Base-by-base conservation (phyloP, 2,329 filamentous ascomycete species). In the Nemania sp. region DNA sequence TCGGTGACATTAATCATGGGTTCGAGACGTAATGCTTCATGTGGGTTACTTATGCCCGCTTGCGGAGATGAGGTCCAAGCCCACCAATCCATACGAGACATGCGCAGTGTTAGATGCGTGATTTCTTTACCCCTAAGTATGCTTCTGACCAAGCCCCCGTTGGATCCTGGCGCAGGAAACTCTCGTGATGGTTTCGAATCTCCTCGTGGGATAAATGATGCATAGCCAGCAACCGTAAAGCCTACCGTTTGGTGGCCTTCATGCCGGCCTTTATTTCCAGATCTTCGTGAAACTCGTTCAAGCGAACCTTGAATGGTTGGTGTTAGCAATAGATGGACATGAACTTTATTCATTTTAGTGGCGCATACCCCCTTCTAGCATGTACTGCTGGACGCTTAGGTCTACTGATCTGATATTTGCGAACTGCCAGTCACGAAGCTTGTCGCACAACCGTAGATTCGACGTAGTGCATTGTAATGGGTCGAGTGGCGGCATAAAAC, bases 1-100 rank as follows among this genome's bases (percentile, higher is more conserved):
- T 53, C 41, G 7, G 64, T 67, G 34, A 60, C 52, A 37, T 64
- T 61, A 24, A 63, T 61, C 65, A 65, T 64, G 3, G 66, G 66
- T 39, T 66, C 64, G 2, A 68, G 49, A 8, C 65, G 62, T 6
- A 66, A 52, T 6, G 52, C 54, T 12, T 61, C 46, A 14, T 47
- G 55, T 19, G 49, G 49, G 9, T 52, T 24, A 2, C 23, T 11
- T n/a, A 39, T 26, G 4, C 50, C 54, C 2, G 52, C 36, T 7
- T 53, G 46, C 3, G 63, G 63, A 1, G 5, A 8, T 1, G 50
- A 56, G 3, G 49, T 53, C 64, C 61, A 68, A 2, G 60, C 40
- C 65, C 62, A 66, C 66, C 65, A 68, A 23, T 68, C 63, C 8
- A 59, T 65, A 12, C 60, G 62, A 3, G 52, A 52, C 60, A 67